Evolutionary conservation across 129 eudicot genomes (phyloP), one percentile per base, ranked within the genome.

Genomic region (Artemisia tridentata): DNA sequence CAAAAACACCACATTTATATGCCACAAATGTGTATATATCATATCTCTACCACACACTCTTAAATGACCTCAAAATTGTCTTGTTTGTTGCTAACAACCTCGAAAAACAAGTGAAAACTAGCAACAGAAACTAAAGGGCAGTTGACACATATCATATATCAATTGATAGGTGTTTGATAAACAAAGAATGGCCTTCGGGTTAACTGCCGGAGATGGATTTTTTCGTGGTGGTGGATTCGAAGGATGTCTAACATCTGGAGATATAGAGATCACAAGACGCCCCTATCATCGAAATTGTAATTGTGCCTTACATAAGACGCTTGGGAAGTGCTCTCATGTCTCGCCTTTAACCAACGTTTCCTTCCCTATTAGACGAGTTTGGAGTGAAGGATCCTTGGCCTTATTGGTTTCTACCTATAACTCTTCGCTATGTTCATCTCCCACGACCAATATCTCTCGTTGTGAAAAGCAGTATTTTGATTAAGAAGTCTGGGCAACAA

Each of bases 241-340:
- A 75, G 79, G 79, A 75, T 75, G 79, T 19, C 47, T 75, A 8
- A 55, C 45, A 6, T 51, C 68, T 0, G 73, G 79, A 5, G 78
- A 78, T 59, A 47, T 47, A 14, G 80, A 75, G 46, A 72, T 80
- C 38, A 74, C 65, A 18, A 54, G 84, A 31, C 72, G 82, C 25
- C 79, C 87, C 12, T 83, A 79, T 71, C 87, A 75, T 65, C 81
- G 64, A 3, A 72, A 81, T 16, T 81, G 89, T 60, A 72, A 73
- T 46, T 84, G 89, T 75, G 84, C 79, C 49, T 81, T 81, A 4
- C 88, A 84, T 68, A 75, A 73, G 58, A 43, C 69, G 48, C 68
- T 52, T 14, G 74, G 60, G 63, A 75, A 41, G 23, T 63, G 72
- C 55, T 62, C 66, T 69, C 76, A 43, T 31, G 66, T 63, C 41